A percentile compares a stretch with the other conserved stretches of the same genome.
phyloP scores from a whole-genome alignment of 2,329 filamentous ascomycete species.

The Fusarium irregulare region DNA sequence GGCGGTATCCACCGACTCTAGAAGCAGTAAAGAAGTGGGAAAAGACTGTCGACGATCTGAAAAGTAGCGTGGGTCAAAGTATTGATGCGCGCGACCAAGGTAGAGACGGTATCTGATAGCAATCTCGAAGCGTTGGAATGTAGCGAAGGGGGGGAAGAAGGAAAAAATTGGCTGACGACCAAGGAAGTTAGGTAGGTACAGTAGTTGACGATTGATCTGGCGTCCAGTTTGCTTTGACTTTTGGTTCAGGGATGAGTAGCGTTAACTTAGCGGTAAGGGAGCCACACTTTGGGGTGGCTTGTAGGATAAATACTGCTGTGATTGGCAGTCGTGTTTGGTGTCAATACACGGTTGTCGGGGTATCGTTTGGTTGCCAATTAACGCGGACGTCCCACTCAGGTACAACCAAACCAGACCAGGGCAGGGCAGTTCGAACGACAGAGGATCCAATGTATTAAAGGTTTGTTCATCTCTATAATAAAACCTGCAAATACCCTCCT shows the following conservation, averaged over 20 bases:
- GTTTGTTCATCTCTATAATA: slow-evolving; percentile 10
- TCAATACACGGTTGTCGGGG: slow-evolving; percentile 36
- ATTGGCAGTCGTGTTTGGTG: slow-evolving; percentile 23
- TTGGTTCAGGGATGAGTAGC: slow-evolving; percentile 46
- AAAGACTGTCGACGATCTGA: slow-evolving; percentile 35
- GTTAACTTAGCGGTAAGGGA: slow-evolving; percentile 35
- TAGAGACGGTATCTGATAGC: slow-evolving; percentile 30
- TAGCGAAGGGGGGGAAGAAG: slow-evolving; percentile 31
- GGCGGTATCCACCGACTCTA: slow-evolving; percentile 43
- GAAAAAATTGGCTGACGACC: slow-evolving; percentile 39
- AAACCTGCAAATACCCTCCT: slow-evolving; percentile 3
- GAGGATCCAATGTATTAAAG: neutral
- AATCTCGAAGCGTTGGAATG: slow-evolving; percentile 35
- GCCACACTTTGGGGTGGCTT: slow-evolving; percentile 41
- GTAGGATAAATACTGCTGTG: slow-evolving; percentile 1
- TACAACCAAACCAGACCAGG: slow-evolving; percentile 1
- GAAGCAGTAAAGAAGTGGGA: slow-evolving; percentile 36
- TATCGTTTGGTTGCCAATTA: slow-evolving; percentile 28
- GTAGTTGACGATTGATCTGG: slow-evolving; percentile 45
- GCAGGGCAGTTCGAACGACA: neutral
- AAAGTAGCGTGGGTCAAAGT: slow-evolving; percentile 13
- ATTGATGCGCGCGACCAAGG: slow-evolving; percentile 28
- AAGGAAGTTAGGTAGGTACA: slow-evolving; percentile 48
- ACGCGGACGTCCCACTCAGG: slow-evolving; percentile 29
- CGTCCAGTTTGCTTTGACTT: slow-evolving; percentile 37